These are phyloP conservation scores for Ceratocystis cacaofunesta DNA, from an alignment of 2,329 filamentous ascomycete genomes.

Conservation along the genomic window DNA sequence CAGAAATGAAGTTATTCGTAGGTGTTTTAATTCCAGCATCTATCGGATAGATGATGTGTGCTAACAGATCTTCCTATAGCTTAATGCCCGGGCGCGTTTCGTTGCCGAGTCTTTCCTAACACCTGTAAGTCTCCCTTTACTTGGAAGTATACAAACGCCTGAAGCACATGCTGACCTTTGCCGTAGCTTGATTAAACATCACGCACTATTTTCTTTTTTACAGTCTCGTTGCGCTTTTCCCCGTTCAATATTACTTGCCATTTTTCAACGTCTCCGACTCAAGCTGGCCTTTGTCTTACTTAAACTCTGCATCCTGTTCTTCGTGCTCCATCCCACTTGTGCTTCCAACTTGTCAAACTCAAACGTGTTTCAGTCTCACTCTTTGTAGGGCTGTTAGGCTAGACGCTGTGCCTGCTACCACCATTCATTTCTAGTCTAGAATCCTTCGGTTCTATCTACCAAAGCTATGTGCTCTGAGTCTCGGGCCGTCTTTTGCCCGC, in stretches of 20 bases:
- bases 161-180: not conserved
- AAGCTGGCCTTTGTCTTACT: not conserved
- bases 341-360: not conserved
- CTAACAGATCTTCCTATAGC: slow-evolving; percentile 33
- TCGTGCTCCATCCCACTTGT: not conserved
- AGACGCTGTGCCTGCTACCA: not conserved
- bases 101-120: slow-evolving; percentile 97
- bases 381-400: not conserved
- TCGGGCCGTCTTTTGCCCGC: not conserved
- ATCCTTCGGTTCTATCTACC: not conserved
- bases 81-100: slow-evolving; percentile 93
- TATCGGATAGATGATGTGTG: not conserved
- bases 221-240: not conserved
- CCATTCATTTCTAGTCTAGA: not conserved
- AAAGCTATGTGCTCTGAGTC: not conserved
- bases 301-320: not conserved
- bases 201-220: not conserved
- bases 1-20: slow-evolving; percentile 99
- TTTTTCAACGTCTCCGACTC: not conserved
- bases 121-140: slow-evolving; percentile 42
- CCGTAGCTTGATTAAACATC: slow-evolving; percentile 15
- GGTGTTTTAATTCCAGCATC: slow-evolving; percentile 24
- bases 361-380: not conserved
- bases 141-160: not conserved
- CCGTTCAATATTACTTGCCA: slow-evolving; percentile 3